phyloP scores from a whole-genome alignment of 352 stramenopile genomes.

The Pythium vanterpoolii region DNA sequence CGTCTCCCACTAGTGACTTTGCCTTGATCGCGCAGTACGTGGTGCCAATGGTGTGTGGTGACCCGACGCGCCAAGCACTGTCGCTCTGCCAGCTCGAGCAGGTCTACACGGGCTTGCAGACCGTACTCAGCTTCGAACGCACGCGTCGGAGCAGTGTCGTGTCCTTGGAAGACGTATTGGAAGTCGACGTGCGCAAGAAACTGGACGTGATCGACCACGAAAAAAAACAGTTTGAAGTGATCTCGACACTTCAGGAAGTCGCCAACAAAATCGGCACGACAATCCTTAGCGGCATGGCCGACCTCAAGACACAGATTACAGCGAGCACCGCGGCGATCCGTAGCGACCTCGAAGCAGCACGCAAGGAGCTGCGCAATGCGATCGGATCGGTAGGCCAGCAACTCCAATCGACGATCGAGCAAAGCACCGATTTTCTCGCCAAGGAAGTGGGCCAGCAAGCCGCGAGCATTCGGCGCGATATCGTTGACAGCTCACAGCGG shows the following conservation, averaged over 20 bases:
- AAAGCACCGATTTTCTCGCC: too few species aligned
- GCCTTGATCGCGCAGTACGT: too few species aligned
- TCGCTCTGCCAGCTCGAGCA: constrained; percentile 22
- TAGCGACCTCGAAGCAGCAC: too few species aligned
- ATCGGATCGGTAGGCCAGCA: constrained; percentile 1
- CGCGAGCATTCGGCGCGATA: neutral
- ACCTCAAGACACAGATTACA: too few species aligned
- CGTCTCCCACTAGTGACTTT: too few species aligned
- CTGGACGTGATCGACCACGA: constrained; percentile 22
- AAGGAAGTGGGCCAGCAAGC: neutral
- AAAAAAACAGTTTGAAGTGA: constrained; percentile 23
- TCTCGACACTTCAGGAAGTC: constrained; percentile 15
- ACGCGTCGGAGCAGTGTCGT: neutral
- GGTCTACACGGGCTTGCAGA: constrained; percentile 13
- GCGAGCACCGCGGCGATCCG: too few species aligned
- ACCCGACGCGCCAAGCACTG: constrained; percentile 15
- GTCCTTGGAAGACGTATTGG: constrained; percentile 11
- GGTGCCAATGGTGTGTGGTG: constrained; percentile 12
- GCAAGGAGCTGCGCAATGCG: constrained; percentile 15
- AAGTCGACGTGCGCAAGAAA: constrained; percentile 27
- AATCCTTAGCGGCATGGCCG: too few species aligned
- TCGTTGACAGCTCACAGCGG: neutral
- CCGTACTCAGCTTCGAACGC: constrained; percentile 9
- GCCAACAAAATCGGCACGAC: constrained; percentile 19
- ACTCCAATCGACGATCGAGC: too few species aligned